A percentile compares a stretch with the other conserved stretches of the same genome.
These are phyloP conservation scores for Tilletia walkeri DNA, from an alignment of 1,284 basidiomycete species.

Conservation along the genomic window DNA sequence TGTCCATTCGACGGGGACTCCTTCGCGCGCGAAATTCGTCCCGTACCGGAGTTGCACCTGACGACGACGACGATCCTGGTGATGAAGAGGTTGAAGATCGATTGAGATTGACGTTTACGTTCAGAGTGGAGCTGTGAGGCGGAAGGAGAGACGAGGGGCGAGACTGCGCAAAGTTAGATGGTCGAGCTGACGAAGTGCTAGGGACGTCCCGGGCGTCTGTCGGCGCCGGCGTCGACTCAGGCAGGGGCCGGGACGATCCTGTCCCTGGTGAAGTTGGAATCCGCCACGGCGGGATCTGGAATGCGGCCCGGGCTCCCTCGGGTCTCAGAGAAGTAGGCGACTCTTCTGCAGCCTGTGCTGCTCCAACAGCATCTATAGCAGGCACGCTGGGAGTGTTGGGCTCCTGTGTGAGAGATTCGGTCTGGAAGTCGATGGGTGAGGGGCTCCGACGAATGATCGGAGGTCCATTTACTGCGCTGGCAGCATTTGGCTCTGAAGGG, in stretches of 20 bases:
- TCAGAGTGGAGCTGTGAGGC: background rate
- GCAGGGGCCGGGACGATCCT: background rate
- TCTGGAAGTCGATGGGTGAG: background rate
- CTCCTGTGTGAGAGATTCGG: background rate
- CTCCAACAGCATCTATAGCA: too few species aligned
- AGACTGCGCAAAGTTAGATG: slow-evolving; percentile 1
- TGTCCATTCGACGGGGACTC: background rate
- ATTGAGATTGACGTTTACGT: background rate
- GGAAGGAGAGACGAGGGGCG: background rate
- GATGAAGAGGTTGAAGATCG: background rate
- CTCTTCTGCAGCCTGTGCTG: too few species aligned
- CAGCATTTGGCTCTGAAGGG: background rate
- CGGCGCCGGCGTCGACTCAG: background rate
- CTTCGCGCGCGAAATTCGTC: slow-evolving; percentile 1
- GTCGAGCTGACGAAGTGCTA: background rate
- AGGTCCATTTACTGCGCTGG: background rate
- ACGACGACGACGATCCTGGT: background rate
- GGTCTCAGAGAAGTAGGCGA: too few species aligned
- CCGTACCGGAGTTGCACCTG: background rate
- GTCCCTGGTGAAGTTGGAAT: background rate
- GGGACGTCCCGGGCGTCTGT: background rate
- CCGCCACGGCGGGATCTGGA: too few species aligned
- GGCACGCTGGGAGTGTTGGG: background rate
- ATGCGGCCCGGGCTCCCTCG: too few species aligned
- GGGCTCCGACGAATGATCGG: background rate